A percentile compares a stretch with the other conserved stretches of the same genome.
phyloP scores from a whole-genome alignment of 305 asterid species.

The Ajuga reptans region DNA sequence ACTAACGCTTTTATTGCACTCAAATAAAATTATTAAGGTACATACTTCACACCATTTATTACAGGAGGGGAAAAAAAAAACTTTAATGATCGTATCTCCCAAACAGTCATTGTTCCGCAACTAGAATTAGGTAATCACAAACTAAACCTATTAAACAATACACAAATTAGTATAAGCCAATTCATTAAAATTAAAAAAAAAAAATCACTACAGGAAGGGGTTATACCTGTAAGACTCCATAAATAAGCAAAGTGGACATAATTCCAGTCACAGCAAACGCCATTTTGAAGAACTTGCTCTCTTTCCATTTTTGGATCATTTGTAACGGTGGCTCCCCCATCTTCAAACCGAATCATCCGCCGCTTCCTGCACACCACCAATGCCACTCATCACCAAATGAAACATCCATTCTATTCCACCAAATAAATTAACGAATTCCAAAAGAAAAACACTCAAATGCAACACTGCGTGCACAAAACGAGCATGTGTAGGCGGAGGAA shows the following conservation, averaged over 20 bases:
- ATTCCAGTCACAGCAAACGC: constrained; percentile 73
- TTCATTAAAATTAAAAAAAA: background rate
- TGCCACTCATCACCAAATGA: constrained; percentile 11
- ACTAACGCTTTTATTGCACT: background rate
- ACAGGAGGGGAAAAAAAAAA: background rate
- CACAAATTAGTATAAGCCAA: background rate
- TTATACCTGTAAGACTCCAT: constrained; percentile 79
- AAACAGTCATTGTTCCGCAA: background rate
- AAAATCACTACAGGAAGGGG: background rate
- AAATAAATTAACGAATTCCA: background rate
- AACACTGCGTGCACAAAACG: background rate
- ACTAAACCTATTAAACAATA: background rate
- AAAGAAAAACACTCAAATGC: background rate
- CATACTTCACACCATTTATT: background rate
- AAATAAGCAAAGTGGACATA: constrained; percentile 79
- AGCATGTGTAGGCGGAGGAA: background rate
- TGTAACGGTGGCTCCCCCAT: constrained; percentile 60
- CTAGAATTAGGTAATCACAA: background rate
- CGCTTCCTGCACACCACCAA: constrained; percentile 24
- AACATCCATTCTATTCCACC: background rate
- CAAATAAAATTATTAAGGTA: background rate
- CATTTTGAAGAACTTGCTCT: constrained; percentile 56
- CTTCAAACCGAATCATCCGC: constrained; percentile 45
- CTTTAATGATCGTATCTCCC: background rate
- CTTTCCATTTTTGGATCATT: constrained; percentile 37